Evolutionary conservation across 2,329 filamentous ascomycete species (phyloP), one percentile per base, ranked within the genome.

Genomic region (Zymoseptoria passerinii): DNA sequence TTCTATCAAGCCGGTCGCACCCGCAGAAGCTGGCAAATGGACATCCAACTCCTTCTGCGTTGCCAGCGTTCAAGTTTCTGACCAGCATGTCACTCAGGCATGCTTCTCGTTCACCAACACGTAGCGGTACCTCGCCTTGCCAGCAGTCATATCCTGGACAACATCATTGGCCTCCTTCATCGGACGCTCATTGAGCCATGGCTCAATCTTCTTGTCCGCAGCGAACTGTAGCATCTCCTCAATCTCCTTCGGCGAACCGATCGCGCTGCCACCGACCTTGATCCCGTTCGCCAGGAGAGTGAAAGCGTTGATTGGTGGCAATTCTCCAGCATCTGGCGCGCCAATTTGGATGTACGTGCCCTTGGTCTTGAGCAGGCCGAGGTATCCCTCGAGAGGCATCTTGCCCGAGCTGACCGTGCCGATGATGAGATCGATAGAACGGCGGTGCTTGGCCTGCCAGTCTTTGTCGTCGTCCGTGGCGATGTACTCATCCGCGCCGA

Each of bases 301-400:
- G 66, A 81, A 83, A 3, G 81, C 81, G 63, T 75, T 77, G 65
- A 88, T 77, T 3, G 74, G 72, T 2, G 82, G 83, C 1, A 79
- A 64, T 53, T 73, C 72, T 71, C 77, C 73, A 29, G 76, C 72
- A 66, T 90, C 87, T 0, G 87, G 86, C 0, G 81, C 81, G 28
- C 85, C 86, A 53, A 90, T 78, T 71, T 88, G 83, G 58, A 87
- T 79, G 64, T 87, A 83, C 16, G 77, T 77, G 7, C 86, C 85
- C 52, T 82, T 78, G 13, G 77, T 72, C 61, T 79, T 77, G 48
- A 89, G 75, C 16, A 90, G 75, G 8, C 73, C 65, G 56, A 90
- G 75, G 72, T 88, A 89, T 52, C 81, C 73, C 52, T 73, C 70
- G 20, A 89, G 68, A 1, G 85, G 85, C 83, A 89, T 86, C n/a